Percentiles rank a stretch among this genome's conserved stretches.
Evolutionary conservation across 306 rosid species (phyloP).

Genomic region (Trifolium dubium): DNA sequence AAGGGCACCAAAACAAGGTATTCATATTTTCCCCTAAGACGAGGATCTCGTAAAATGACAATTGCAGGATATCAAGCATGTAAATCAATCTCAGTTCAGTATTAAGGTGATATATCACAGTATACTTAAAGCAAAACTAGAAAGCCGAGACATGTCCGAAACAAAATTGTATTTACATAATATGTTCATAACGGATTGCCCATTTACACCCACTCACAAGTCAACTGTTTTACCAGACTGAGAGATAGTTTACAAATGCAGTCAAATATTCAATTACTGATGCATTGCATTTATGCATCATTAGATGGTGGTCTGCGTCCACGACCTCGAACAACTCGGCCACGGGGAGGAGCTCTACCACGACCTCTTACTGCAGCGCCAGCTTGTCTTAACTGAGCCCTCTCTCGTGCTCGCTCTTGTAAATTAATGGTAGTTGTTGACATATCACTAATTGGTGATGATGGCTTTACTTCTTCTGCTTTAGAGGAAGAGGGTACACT

Average conservation of each 20-base stretch:
- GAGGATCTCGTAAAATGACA: background rate
- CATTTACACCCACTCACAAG: conserved; percentile 9
- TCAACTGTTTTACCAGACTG: background rate
- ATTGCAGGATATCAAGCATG: background rate
- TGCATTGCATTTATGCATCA: conserved; percentile 38
- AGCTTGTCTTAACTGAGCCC: conserved; percentile 70
- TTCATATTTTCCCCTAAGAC: background rate
- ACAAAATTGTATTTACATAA: conserved; percentile 45
- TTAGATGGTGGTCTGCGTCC: conserved; percentile 66
- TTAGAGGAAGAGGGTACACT: conserved; percentile 44
- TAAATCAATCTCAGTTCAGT: background rate
- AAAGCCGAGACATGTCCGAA: background rate
- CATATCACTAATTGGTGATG: conserved; percentile 53
- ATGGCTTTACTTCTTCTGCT: conserved; percentile 55
- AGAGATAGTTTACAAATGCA: conserved; percentile 1
- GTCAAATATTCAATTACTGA: background rate
- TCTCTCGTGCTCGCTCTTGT: conserved; percentile 66
- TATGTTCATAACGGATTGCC: background rate
- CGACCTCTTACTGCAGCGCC: conserved; percentile 69
- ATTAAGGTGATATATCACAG: background rate
- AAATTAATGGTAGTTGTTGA: conserved; percentile 70
- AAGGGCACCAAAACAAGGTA: too few relatives aligned
- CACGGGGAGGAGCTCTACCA: conserved; percentile 65
- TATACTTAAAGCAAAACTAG: background rate
- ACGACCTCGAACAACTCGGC: conserved; percentile 57